Evolutionary conservation across 495 filamentous ascomycete species (phyloP).

Genomic region (Amorphotheca resinae): DNA sequence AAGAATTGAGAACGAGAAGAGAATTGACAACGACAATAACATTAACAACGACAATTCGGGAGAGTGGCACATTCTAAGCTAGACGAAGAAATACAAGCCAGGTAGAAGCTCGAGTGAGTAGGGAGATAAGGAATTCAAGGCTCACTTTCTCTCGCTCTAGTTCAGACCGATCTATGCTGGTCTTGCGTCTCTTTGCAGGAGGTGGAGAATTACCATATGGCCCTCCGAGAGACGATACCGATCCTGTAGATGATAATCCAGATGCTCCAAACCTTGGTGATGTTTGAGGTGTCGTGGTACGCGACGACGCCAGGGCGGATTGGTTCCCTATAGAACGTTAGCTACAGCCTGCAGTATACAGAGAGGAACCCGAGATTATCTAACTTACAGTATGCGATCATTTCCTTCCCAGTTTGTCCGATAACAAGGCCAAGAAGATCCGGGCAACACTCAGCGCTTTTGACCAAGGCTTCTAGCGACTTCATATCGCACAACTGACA

Average conservation of each 20-base stretch:
- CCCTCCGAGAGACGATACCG: neutral
- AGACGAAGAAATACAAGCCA: too few species aligned
- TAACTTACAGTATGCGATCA: constrained; percentile 2
- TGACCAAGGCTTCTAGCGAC: constrained; percentile 1
- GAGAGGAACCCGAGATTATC: neutral
- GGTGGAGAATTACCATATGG: neutral
- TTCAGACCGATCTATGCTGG: neutral
- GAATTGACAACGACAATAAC: too few species aligned
- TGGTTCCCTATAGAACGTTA: constrained; percentile 2
- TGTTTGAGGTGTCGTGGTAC: neutral
- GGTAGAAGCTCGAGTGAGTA: too few species aligned
- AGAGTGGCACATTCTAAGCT: too few species aligned
- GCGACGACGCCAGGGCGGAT: neutral
- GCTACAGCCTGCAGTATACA: neutral
- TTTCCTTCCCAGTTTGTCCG: neutral
- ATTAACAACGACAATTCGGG: too few species aligned
- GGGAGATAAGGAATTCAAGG: neutral
- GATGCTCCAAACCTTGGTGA: neutral
- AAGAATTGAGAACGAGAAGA: too few species aligned
- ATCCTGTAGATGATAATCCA: neutral
- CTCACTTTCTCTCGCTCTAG: neutral
- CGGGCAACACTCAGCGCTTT: neutral
- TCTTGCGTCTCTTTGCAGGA: constrained; percentile 5
- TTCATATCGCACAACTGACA: constrained; percentile 6
- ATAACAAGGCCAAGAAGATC: neutral